A percentile compares a stretch with the other conserved stretches of the same genome.
Conservation (phyloP, 2,329 filamentous ascomycete species). For the Cercospora janseana region DNA sequence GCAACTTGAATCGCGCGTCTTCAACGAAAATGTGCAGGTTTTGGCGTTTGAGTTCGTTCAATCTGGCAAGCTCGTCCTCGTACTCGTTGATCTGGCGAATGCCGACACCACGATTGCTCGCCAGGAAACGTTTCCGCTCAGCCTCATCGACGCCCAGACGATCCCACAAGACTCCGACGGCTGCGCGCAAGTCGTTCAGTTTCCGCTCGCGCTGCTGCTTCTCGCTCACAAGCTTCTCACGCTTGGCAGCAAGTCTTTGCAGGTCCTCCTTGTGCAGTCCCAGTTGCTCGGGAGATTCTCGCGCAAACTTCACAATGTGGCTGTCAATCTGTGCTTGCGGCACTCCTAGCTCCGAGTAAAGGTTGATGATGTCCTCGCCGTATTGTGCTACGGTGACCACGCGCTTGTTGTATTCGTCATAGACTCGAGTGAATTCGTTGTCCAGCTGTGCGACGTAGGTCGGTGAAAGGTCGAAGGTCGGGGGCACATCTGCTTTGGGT, state of each 20-base stretch:
- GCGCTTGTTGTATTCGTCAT: slow-evolving; percentile 91
- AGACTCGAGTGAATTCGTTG: slow-evolving; percentile 86
- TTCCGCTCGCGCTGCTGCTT: slow-evolving; percentile 79
- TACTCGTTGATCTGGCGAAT: slow-evolving; percentile 92
- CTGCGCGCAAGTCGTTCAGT: slow-evolving; percentile 69
- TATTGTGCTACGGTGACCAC: slow-evolving; percentile 71
- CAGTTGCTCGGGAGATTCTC: slow-evolving; percentile 87
- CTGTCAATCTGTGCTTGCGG: slow-evolving; percentile 90
- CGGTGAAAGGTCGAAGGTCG: slow-evolving; percentile 88
- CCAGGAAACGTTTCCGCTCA: slow-evolving; percentile 82
- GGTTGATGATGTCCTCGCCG: slow-evolving; percentile 81
- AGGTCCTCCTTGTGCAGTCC: slow-evolving; percentile 89
- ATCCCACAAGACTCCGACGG: slow-evolving; percentile 86
- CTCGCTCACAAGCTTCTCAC: slow-evolving; percentile 82
- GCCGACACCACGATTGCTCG: slow-evolving; percentile 84
- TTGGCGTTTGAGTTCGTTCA: slow-evolving; percentile 91
- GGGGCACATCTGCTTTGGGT: slow-evolving; percentile 70
- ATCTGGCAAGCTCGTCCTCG: slow-evolving; percentile 79
- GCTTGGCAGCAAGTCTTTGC: slow-evolving; percentile 65
- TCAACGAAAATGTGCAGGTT: slow-evolving; percentile 96
- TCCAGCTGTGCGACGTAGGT: slow-evolving; percentile 85
- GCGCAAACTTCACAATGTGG: slow-evolving; percentile 82
- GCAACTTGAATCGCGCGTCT: slow-evolving; percentile 83
- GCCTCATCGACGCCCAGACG: slow-evolving; percentile 78
- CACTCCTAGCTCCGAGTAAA: slow-evolving; percentile 94